Evolutionary conservation across 2,329 filamentous ascomycete genomes (phyloP).

Genomic region (Whalleya microplaca): DNA sequence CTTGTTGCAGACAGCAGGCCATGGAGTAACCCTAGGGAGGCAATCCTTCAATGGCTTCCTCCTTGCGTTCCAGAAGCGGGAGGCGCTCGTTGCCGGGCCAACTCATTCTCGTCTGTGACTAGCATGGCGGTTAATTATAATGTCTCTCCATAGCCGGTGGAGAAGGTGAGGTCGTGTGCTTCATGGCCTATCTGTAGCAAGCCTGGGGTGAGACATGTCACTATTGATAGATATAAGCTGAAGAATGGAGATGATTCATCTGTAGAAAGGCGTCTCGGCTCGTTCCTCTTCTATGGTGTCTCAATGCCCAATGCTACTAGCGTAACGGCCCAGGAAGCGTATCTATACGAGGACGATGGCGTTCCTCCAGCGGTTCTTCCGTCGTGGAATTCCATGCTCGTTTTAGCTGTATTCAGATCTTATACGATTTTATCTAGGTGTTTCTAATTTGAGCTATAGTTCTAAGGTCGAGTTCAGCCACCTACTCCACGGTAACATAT

Average conservation of each 20-base stretch:
- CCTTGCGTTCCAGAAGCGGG: constrained; percentile 3
- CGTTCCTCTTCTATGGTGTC: constrained; percentile 48
- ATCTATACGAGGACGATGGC: constrained; percentile 42
- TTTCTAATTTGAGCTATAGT: constrained; percentile 36
- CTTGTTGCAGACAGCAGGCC: no score
- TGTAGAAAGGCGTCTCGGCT: constrained; percentile 16
- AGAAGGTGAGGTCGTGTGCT: constrained; percentile 62
- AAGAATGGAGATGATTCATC: background rate
- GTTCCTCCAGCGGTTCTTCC: constrained; percentile 40
- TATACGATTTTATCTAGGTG: constrained; percentile 34
- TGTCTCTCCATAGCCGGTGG: constrained; percentile 30
- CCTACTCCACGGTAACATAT: constrained; percentile 32
- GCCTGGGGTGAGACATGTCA: background rate
- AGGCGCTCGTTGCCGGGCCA: constrained; percentile 5
- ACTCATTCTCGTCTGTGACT: background rate
- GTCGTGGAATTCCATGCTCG: constrained; percentile 37
- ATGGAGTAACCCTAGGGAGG: no score
- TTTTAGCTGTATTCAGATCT: constrained; percentile 1
- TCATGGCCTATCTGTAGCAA: constrained; percentile 45
- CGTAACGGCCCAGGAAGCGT: constrained; percentile 48
- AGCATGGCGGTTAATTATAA: constrained; percentile 7
- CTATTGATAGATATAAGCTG: background rate
- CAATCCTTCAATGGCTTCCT: constrained; percentile 1
- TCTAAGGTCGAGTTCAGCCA: constrained; percentile 39
- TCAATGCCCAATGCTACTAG: constrained; percentile 54